Percentiles rank a stretch among this genome's conserved stretches.
phyloP scores from a whole-genome alignment of 2,329 filamentous ascomycete species.

The Penicillium frequentans region DNA sequence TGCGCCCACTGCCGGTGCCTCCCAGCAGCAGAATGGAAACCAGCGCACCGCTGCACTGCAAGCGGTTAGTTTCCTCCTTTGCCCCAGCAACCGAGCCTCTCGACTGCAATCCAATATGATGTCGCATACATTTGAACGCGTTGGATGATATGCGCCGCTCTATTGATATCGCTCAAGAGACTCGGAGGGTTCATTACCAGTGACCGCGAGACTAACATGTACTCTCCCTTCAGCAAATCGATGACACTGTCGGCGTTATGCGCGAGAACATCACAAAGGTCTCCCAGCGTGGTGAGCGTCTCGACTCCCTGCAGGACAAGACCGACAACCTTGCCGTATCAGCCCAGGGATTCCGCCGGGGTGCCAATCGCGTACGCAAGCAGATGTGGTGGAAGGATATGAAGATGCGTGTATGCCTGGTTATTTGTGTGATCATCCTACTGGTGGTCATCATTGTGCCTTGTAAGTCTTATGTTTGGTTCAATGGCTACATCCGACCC shows the following conservation, averaged over 20 bases:
- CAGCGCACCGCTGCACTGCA: conserved; percentile 73
- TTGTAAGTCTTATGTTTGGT: conserved; percentile 61
- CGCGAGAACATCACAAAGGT: conserved; percentile 97
- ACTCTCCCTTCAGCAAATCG: conserved; percentile 73
- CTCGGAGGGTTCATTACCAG: not conserved
- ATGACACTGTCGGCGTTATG: conserved; percentile 94
- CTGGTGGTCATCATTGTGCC: conserved; percentile 94
- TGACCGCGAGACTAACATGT: conserved; percentile 18
- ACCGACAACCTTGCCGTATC: conserved; percentile 89
- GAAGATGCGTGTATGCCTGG: conserved; percentile 99
- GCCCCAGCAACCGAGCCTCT: conserved; percentile 11
- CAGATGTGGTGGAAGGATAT: conserved; percentile 99
- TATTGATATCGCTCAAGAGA: not conserved
- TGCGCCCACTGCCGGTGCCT: conserved; percentile 51
- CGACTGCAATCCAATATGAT: not conserved
- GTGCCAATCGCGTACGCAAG: conserved; percentile 93
- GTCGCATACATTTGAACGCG: not conserved
- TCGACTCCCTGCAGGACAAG: conserved; percentile 89
- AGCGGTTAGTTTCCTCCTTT: conserved; percentile 65
- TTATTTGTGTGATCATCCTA: conserved; percentile 85
- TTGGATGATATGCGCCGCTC: not conserved
- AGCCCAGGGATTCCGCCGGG: conserved; percentile 91
- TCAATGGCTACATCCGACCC: not conserved
- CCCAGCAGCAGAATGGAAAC: conserved; percentile 53
- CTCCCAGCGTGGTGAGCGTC: conserved; percentile 83